Evolutionary conservation across 2,329 filamentous ascomycete species (phyloP), one percentile per base, ranked within the genome.

Genomic region (Xylariaceae sp.): DNA sequence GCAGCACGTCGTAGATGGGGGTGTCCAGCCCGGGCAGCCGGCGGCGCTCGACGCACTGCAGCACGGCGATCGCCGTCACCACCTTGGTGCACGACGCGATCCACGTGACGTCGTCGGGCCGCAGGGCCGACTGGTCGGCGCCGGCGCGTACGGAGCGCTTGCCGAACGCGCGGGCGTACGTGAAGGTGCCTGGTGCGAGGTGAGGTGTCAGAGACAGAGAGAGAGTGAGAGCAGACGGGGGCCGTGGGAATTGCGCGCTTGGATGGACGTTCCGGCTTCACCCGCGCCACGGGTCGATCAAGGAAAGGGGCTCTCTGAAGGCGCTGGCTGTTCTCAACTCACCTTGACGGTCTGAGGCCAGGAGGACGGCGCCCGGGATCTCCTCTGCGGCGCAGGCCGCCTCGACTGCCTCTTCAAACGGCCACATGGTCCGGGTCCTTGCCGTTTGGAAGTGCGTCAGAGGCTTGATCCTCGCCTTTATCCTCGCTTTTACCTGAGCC

Each of bases 41-140:
- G 3, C 64, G 63, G 4, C 58, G 50, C 32, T 70, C 67, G 15
- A 68, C 60, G 32, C 60, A 54, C 37, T 68, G 63, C 17, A 70
- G 44, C 5, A 57, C 57, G 5, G 64, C 58, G 27, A 70, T 57
- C 5, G 57, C 53, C 6, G 66, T 60, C 21, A 68, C 29, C 5
- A 70, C 48, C 37, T 55, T 55, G 2, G 49, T 51, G 30, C 44
- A 47, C 7, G 49, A 52, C 3, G 47, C 51, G 9, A 53, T 37
- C 40, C 40, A 50, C 38, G 50, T 44, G 16, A 52, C 46, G 17
- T 46, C 45, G 36, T 52, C 50, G 7, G 37, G 37, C 15, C 25
- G 17, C 4, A 45, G 38, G 12, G 38, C 26, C 3, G 43, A 45
- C 18, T 44, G 41, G 17, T 45, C 43, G 5, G 38, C 43, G 21